Evolutionary conservation across 2,329 filamentous ascomycete genomes (phyloP).

Genomic region (Pezicula neosporulosa): DNA sequence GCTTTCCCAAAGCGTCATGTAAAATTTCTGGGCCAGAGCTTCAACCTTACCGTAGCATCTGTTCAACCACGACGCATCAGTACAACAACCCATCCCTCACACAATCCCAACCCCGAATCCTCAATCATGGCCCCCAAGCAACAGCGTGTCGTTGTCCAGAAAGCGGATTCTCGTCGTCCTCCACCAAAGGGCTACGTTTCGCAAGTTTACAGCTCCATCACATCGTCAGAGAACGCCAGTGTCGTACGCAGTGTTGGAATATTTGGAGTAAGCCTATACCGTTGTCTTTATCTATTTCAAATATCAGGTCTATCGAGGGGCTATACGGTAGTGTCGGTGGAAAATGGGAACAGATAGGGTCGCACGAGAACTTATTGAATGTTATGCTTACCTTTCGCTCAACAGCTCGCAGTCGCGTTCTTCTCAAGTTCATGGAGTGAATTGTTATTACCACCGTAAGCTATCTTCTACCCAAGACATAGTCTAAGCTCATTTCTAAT

Average conservation of each 20-base stretch:
- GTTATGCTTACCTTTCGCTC: constrained; percentile 12
- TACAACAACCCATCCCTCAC: neutral
- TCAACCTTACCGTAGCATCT: neutral
- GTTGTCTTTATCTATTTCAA: neutral
- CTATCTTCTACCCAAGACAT: constrained; percentile 5
- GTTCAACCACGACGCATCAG: neutral
- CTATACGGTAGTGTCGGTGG: neutral
- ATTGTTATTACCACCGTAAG: constrained; percentile 62
- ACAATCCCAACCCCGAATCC: neutral
- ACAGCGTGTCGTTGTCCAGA: constrained; percentile 50
- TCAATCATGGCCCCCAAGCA: constrained; percentile 61
- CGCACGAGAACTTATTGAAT: constrained; percentile 1
- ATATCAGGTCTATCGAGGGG: neutral
- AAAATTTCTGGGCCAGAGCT: too few species aligned
- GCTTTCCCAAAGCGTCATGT: too few species aligned
- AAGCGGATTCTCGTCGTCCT: constrained; percentile 37
- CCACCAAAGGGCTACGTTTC: constrained; percentile 49
- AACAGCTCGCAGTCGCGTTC: constrained; percentile 61
- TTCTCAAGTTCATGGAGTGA: constrained; percentile 67
- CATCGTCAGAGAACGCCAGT: constrained; percentile 63
- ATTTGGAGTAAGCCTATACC: constrained; percentile 57
- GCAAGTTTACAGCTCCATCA: constrained; percentile 59
- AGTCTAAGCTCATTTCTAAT: too few species aligned
- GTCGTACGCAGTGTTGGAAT: constrained; percentile 65
- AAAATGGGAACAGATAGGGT: neutral